phyloP scores from a whole-genome alignment of 768 basidiomycete species.

The Leccinum broughii region DNA sequence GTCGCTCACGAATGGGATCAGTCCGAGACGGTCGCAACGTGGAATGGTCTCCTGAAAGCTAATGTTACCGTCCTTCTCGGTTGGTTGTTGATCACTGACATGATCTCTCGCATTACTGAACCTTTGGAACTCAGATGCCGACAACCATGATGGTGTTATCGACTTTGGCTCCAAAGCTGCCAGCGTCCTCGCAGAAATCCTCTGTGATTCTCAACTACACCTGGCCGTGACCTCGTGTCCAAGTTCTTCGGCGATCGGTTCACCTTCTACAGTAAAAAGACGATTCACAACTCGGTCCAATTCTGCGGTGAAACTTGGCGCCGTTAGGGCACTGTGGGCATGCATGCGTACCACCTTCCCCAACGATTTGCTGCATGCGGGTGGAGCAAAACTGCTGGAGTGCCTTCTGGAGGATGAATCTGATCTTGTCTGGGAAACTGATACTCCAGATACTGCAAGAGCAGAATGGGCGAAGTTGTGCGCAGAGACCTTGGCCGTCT shows the following conservation, averaged over 20 bases:
- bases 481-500: conserved; percentile 51
- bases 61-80: conserved; percentile 51
- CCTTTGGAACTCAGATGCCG: conserved; percentile 37
- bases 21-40: conserved; percentile 52
- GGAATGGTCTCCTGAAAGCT: conserved; percentile 56
- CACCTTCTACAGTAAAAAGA: conserved; percentile 10
- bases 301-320: conserved; percentile 53
- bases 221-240: conserved; percentile 34
- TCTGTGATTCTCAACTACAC: conserved; percentile 48
- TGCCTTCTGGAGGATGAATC: conserved; percentile 51
- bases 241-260: conserved; percentile 9
- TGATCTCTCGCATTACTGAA: conserved; percentile 4
- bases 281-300: conserved; percentile 32
- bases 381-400: conserved; percentile 47
- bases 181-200: conserved; percentile 48
- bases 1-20: conserved; percentile 21
- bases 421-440: conserved; percentile 44
- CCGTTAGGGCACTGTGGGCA: conserved; percentile 61
- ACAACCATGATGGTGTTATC: conserved; percentile 39
- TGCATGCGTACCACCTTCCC: conserved; percentile 46
- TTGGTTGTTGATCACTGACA: conserved; percentile 40
- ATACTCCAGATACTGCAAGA: conserved; percentile 45
- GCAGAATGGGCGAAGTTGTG: conserved; percentile 62
- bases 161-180: conserved; percentile 43
- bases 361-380: conserved; percentile 38